Evolutionary conservation across 2,329 filamentous ascomycete genomes (phyloP), one percentile per base, ranked within the genome.

Genomic region (Aspergillus flavus): DNA sequence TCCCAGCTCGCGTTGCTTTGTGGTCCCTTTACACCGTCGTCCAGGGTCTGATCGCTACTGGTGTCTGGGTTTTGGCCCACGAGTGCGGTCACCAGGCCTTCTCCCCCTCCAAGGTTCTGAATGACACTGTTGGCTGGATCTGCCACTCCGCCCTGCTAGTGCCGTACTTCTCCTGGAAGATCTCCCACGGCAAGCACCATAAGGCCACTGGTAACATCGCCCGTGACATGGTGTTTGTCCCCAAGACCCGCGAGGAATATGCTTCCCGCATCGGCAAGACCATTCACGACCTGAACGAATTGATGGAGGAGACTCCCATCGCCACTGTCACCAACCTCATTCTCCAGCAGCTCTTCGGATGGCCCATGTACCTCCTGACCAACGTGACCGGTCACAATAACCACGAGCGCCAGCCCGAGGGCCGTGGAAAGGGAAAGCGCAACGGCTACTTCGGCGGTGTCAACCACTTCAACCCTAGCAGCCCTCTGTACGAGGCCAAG

Each of bases 151-250:
- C 88, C 52, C 88, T 97, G 45, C 85, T 97, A 61, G 94, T 99
- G 56, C 95, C 95, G 26, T 99, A 98, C 84, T 99, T 97, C 84
- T 96, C 93, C 77, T 99, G 95, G 95, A 96, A 99, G 84, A 94
- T 98, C 81, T 97, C 93, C 70, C 95, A 99, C 84, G 91, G 93
- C 84, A 97, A 97, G 88, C 95, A 99, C 85, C 95, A 99, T 91
- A 98, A 98, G 87, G 93, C 94, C 68, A 99, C 95, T 45, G 95
- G 94, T 73, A 88, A 99, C 85, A 89, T 99, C 82, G 93, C 96
- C 82, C 92, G 94, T 71, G 95, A 99, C 82, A 99, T 99, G 95
- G 95, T 98, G 67, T 98, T 97, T 78, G 85, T 98, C n/a, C 95
- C 95, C 64, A 92, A 92, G 81, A 97, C 93, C 61, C 90, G 94